phyloP scores from a whole-genome alignment of 176 grass and related monocot genomes.

The Alopecurus myosuroides region DNA sequence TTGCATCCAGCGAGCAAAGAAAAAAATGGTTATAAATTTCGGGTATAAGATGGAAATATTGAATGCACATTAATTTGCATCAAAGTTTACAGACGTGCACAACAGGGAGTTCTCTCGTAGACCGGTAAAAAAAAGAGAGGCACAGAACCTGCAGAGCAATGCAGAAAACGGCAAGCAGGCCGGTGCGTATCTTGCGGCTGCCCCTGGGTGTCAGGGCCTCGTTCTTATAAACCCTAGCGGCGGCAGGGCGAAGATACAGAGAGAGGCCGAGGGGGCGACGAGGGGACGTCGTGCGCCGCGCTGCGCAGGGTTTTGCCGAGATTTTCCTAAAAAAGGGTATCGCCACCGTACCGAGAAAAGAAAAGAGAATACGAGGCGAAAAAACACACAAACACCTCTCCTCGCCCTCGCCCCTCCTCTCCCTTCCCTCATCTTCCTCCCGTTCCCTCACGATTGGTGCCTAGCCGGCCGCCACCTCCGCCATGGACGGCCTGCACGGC shows the following conservation, averaged over 20 bases:
- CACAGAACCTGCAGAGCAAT: not conserved
- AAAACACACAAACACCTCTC: not conserved
- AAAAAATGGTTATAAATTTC: not conserved
- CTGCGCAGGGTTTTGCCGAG: constrained; percentile 51
- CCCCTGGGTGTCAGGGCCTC: not conserved
- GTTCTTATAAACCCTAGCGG: constrained; percentile 36
- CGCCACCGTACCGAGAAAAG: constrained; percentile 39
- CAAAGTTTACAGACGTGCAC: not conserved
- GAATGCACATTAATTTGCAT: not conserved
- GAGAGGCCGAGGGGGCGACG: too few species aligned
- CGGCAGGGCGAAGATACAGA: not conserved
- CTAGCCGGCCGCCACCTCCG: constrained; percentile 20
- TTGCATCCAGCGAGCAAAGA: not conserved
- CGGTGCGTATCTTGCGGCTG: constrained; percentile 4
- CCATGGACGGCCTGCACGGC: constrained; percentile 65
- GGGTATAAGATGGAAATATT: not conserved
- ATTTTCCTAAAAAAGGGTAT: constrained; percentile 46
- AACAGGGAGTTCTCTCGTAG: not conserved
- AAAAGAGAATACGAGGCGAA: constrained; percentile 42
- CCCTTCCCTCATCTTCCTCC: constrained; percentile 5
- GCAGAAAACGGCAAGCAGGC: constrained; percentile 8
- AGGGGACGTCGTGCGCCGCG: constrained; percentile 13
- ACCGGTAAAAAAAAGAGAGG: not conserved
- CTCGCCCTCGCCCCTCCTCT: not conserved
- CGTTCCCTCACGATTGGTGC: constrained; percentile 21